phyloP scores from a whole-genome alignment of 805 yeast genomes.

The Candida khao-thaluensis region DNA sequence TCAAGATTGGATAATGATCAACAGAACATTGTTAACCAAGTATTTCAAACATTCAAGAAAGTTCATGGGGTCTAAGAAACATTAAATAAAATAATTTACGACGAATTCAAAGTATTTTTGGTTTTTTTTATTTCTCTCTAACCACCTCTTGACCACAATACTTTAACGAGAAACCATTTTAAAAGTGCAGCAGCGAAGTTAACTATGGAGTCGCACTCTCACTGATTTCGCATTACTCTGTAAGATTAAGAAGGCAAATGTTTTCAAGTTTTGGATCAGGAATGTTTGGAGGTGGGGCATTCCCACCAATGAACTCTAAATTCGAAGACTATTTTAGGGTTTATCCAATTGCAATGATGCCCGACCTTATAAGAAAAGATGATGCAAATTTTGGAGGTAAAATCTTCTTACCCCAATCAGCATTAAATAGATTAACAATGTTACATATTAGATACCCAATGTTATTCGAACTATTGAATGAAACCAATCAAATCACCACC shows the following conservation, averaged over 20 bases:
- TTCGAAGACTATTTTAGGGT: conserved; percentile 91
- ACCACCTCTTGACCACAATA: too few species aligned
- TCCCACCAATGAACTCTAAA: conserved; percentile 31
- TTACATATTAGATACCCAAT: conserved; percentile 92
- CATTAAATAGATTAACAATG: conserved; percentile 84
- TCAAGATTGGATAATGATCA: conserved; percentile 38
- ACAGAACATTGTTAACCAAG: conserved; percentile 21
- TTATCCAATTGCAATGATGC: conserved; percentile 90
- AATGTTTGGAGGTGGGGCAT: conserved; percentile 33
- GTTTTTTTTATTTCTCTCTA: too few species aligned
- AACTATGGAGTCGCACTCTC: too few species aligned
- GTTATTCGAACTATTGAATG: conserved; percentile 80
- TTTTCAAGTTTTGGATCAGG: conserved; percentile 43
- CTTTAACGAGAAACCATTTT: too few species aligned
- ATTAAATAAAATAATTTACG: too few species aligned
- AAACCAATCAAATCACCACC: conserved; percentile 56
- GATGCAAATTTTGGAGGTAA: conserved; percentile 93
- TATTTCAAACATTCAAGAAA: conserved; percentile 13
- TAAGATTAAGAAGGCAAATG: conserved; percentile 27
- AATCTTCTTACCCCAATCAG: conserved; percentile 90
- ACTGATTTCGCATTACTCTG: too few species aligned
- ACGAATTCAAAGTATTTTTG: too few species aligned
- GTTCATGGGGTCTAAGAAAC: conserved; percentile 1
- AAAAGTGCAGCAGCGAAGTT: too few species aligned
- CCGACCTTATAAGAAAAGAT: conserved; percentile 66